A percentile compares a stretch with the other conserved stretches of the same genome.
Evolutionary conservation across 2,329 filamentous ascomycete species (phyloP).

Genomic region (Aureobasidium sp.): DNA sequence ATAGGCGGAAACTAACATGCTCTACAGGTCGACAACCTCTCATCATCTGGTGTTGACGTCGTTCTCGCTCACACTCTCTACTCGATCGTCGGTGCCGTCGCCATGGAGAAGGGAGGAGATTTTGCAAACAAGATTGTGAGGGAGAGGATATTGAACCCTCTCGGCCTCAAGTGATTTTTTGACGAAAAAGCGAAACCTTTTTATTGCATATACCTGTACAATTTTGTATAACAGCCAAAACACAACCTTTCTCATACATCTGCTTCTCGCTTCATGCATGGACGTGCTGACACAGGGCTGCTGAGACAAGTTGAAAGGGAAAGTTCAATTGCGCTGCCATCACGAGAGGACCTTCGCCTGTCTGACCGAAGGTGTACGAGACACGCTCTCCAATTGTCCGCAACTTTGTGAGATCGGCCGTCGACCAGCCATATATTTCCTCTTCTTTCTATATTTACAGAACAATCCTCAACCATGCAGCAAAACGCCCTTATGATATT

Average conservation of each 20-base stretch:
- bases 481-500: neutral
- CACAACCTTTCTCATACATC: neutral
- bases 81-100: constrained; percentile 79
- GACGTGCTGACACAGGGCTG: neutral
- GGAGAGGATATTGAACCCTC: constrained; percentile 62
- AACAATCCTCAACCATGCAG: neutral
- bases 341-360: neutral
- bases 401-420: neutral
- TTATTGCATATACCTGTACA: constrained; percentile 11
- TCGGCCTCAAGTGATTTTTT: constrained; percentile 25
- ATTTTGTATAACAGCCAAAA: constrained; percentile 11
- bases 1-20: neutral
- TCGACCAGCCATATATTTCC: neutral
- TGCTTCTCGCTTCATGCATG: neutral
- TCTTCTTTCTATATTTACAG: neutral
- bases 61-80: constrained; percentile 73
- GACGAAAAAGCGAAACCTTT: neutral
- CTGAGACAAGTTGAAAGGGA: neutral
- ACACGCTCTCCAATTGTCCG: neutral
- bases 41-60: constrained; percentile 63
- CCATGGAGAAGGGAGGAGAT: constrained; percentile 78
- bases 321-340: neutral
- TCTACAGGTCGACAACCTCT: constrained; percentile 57
- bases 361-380: no score
- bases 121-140: constrained; percentile 67